Evolutionary conservation across 2,329 filamentous ascomycete species (phyloP).

Genomic region (Knoxdaviesia proteae): DNA sequence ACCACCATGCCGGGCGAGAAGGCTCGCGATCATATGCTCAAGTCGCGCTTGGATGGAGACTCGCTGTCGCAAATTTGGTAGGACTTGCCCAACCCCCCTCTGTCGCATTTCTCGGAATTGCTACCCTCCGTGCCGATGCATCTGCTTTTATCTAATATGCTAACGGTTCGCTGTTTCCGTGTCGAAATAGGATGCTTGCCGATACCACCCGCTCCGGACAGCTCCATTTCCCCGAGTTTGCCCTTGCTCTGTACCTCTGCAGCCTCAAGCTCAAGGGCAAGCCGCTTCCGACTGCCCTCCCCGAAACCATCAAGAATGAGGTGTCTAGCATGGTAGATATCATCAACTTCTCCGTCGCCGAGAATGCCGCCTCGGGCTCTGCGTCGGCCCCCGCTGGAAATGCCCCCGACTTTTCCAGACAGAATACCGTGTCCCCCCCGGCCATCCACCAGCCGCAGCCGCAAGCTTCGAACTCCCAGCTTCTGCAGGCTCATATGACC

Average conservation of each 20-base stretch:
- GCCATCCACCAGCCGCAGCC: conserved; percentile 50
- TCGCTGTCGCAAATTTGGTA: conserved; percentile 86
- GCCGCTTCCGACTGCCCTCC: conserved; percentile 50
- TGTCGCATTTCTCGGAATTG: too few relatives aligned
- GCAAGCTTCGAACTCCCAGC: conserved; percentile 49
- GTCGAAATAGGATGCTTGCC: conserved; percentile 51
- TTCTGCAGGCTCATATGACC: conserved; percentile 46
- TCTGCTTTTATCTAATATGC: conserved; percentile 4
- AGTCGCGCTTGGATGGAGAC: conserved; percentile 73
- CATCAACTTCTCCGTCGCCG: conserved; percentile 80
- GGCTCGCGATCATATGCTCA: conserved; percentile 69
- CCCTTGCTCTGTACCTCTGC: conserved; percentile 94
- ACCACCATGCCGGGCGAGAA: conserved; percentile 84
- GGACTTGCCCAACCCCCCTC: conserved; percentile 6
- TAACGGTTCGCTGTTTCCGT: conserved; percentile 3
- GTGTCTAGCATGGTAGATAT: conserved; percentile 99
- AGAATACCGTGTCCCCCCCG: conserved; percentile 26
- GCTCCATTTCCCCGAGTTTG: conserved; percentile 92
- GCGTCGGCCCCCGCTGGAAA: conserved; percentile 35
- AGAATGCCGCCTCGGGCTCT: conserved; percentile 36
- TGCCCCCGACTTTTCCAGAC: conserved; percentile 46
- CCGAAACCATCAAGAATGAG: conserved; percentile 81
- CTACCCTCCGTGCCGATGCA: too few relatives aligned
- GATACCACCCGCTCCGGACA: conserved; percentile 95
- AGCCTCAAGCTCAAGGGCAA: conserved; percentile 84